These are phyloP conservation scores for Corchorus olitorius DNA, from an alignment of 345 rosid genomes.

Conservation along the genomic window DNA sequence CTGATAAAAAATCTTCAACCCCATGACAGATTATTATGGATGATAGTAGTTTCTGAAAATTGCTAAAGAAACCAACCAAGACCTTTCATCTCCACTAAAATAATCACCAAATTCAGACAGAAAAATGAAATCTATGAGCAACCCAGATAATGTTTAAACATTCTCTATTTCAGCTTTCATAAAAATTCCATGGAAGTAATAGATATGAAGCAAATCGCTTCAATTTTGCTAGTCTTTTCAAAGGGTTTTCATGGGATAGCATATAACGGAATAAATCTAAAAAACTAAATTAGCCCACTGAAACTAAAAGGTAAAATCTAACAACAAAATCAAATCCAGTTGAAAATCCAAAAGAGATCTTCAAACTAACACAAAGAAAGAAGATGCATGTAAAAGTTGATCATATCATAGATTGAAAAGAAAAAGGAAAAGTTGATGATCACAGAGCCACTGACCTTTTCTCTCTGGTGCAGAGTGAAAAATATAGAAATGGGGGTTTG, in stretches of 20 bases:
- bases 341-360: not conserved
- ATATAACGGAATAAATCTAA: not conserved
- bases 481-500: not conserved
- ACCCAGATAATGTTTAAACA: slow-evolving; percentile 2
- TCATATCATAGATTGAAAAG: no score
- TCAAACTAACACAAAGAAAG: not conserved
- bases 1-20: not conserved
- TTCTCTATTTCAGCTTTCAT: not conserved
- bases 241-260: not conserved
- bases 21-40: not conserved
- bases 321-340: not conserved
- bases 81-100: not conserved
- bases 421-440: no score
- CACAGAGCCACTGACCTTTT: no score
- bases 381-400: no score
- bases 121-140: not conserved
- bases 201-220: not conserved
- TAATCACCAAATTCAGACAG: no score
- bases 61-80: not conserved
- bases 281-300: not conserved
- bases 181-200: not conserved
- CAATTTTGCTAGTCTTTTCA: no score
- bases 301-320: not conserved
- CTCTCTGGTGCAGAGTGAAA: no score
- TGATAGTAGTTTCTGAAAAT: not conserved